Evolutionary conservation across 345 rosid genomes (phyloP).

Genomic region (Hypericum perforatum): DNA sequence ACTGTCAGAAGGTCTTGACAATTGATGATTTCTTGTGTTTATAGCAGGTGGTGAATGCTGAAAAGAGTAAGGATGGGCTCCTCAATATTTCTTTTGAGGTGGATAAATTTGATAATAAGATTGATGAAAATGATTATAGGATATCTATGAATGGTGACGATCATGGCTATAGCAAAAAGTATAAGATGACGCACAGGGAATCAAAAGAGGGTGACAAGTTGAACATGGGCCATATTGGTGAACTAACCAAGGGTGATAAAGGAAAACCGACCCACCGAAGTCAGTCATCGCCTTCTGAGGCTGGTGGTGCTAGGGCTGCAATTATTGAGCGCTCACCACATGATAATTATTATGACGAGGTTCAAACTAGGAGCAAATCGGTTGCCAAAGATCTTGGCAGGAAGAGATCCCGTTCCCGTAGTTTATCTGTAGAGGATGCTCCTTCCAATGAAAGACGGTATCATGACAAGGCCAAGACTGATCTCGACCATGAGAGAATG

Average conservation of each 20-base stretch:
- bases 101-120: constrained; percentile 6
- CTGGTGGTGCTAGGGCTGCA: constrained; percentile 24
- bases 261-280: constrained; percentile 19
- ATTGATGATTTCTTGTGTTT: constrained; percentile 1
- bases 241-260: constrained; percentile 18
- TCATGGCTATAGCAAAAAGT: constrained; percentile 16
- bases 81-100: not conserved
- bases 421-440: constrained; percentile 35
- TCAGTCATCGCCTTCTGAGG: constrained; percentile 32
- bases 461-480: constrained; percentile 21
- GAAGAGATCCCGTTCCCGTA: constrained; percentile 45
- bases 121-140: constrained; percentile 12
- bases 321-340: constrained; percentile 22
- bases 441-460: constrained; percentile 22
- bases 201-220: constrained; percentile 26
- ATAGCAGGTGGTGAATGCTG: constrained; percentile 30
- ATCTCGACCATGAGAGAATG: constrained; percentile 25
- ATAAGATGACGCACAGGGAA: constrained; percentile 13
- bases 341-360: constrained; percentile 31
- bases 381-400: constrained; percentile 33
- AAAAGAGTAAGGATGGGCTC: constrained; percentile 4
- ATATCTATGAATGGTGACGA: constrained; percentile 30
- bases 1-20: constrained; percentile 2
- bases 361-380: constrained; percentile 35
- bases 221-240: constrained; percentile 27